Evolutionary conservation across 1,284 basidiomycete genomes (phyloP), one percentile per base, ranked within the genome.

Genomic region (Ustilago sp.): DNA sequence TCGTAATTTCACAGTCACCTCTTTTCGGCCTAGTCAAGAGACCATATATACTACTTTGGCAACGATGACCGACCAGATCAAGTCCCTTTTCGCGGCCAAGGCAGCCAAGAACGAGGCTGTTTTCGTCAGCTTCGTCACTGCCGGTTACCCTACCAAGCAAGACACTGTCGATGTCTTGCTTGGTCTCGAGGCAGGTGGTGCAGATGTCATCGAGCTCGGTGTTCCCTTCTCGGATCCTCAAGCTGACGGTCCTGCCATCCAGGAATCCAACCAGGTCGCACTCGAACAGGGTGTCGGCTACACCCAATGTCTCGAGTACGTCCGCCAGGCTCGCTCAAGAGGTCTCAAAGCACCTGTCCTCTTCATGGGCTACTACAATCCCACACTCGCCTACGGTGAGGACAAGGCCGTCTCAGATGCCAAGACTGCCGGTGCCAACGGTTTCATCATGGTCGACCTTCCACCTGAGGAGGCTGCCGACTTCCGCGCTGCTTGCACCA

Each of bases 361-460:
- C 31, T 89, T 99, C 63, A 99, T 99, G 96, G 84, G 84, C 45
- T 86, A 86, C 77, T 86, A 85, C 88, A 99, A 99, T 86, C 95
- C 97, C 8, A 87, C 98, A 48, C 89, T 99, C 59, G 93, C 95
- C 0, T 96, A 98, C 85, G 95, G 94, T 11, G 97, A 99, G 87
- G 93, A 95, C 79, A 93, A 91, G 85, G 93, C 96, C 2, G 94
- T 98, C 53, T 89, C 91, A 61, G 95, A 97, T 85, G 95, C 95
- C 5, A 89, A 88, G 59, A 91, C 91, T 61, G 93, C 94, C 31
- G 96, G 96, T 36, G 97, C 94, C 0, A 98, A 97, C 87, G 97
- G 96, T 7, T 99, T 95, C 87, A 96, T 99, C 83, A 91, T 99
- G 86, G 95, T 98, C 51, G 97, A 99, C 87, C 90, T 99, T 28